Evolutionary conservation across 1,284 basidiomycete genomes (phyloP).

Genomic region (Leccinum pachyderme): DNA sequence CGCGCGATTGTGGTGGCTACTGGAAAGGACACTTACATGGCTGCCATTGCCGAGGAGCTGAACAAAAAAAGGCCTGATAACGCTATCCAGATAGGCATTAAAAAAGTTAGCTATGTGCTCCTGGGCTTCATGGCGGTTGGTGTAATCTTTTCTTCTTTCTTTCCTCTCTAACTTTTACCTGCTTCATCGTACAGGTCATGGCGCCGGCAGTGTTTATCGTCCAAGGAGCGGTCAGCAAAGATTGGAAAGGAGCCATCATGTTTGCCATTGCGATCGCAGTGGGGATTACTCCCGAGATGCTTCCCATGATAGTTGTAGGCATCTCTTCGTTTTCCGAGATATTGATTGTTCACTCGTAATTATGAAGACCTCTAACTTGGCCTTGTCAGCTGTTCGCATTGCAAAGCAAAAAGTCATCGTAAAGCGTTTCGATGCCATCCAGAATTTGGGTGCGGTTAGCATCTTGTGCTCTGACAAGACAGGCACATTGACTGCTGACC

Average conservation of each 20-base stretch:
- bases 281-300: slow-evolving; percentile 33
- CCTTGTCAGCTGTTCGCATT: slow-evolving; percentile 32
- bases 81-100: slow-evolving; percentile 31
- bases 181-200: slow-evolving; percentile 23
- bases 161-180: neutral
- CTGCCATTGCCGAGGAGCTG: slow-evolving; percentile 33
- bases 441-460: slow-evolving; percentile 32
- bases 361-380: slow-evolving; percentile 31
- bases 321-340: neutral
- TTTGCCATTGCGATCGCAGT: slow-evolving; percentile 32
- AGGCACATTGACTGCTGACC: slow-evolving; percentile 33
- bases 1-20: slow-evolving; percentile 32
- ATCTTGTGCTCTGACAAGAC: slow-evolving; percentile 33
- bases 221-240: slow-evolving; percentile 32
- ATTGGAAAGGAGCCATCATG: slow-evolving; percentile 33
- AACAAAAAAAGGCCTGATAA: slow-evolving; percentile 32
- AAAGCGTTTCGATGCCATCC: slow-evolving; percentile 34
- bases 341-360: slow-evolving; percentile 8
- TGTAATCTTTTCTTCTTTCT: neutral
- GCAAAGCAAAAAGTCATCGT: slow-evolving; percentile 34
- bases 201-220: slow-evolving; percentile 30
- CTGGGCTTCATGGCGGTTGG: slow-evolving; percentile 32
- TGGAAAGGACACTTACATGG: slow-evolving; percentile 34
- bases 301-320: slow-evolving; percentile 34
- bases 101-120: slow-evolving; percentile 34